phyloP scores from a whole-genome alignment of 257 asterid genomes.

The Thymus quinquecostatus region DNA sequence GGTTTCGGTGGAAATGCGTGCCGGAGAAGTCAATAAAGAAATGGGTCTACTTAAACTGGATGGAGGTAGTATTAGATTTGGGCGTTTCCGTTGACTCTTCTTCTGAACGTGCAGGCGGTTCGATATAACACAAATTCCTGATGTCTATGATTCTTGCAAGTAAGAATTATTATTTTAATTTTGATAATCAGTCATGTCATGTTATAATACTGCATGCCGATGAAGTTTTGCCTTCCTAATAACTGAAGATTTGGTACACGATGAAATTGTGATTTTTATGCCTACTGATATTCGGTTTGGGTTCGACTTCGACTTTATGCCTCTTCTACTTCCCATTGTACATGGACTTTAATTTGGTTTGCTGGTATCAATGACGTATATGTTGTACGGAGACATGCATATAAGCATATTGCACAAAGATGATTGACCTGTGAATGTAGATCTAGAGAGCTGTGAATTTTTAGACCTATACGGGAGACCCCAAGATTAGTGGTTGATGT shows the following conservation, averaged over 20 bases:
- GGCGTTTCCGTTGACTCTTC: constrained; percentile 5
- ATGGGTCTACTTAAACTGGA: too few species aligned
- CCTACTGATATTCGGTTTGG: constrained; percentile 7
- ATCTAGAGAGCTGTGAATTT: constrained; percentile 22
- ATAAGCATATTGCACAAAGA: constrained; percentile 17
- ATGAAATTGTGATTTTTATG: constrained; percentile 21
- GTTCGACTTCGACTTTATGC: neutral
- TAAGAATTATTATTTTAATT: constrained; percentile 38
- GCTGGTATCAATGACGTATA: neutral
- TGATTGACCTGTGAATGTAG: constrained; percentile 18
- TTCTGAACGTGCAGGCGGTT: constrained; percentile 66
- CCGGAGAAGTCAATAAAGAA: too few species aligned
- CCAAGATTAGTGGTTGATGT: constrained; percentile 10
- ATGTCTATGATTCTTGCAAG: constrained; percentile 99
- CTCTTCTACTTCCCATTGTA: neutral
- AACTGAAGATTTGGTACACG: constrained; percentile 6
- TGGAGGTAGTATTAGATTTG: neutral
- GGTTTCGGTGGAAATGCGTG: too few species aligned
- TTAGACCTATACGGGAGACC: constrained; percentile 19
- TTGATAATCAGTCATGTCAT: neutral
- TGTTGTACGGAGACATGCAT: constrained; percentile 3
- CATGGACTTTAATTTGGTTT: constrained; percentile 13
- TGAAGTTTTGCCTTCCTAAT: constrained; percentile 1
- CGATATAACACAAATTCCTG: constrained; percentile 97
- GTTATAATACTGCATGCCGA: neutral